phyloP scores from a whole-genome alignment of 2,329 filamentous ascomycete species.

The Neonectria faginata region DNA sequence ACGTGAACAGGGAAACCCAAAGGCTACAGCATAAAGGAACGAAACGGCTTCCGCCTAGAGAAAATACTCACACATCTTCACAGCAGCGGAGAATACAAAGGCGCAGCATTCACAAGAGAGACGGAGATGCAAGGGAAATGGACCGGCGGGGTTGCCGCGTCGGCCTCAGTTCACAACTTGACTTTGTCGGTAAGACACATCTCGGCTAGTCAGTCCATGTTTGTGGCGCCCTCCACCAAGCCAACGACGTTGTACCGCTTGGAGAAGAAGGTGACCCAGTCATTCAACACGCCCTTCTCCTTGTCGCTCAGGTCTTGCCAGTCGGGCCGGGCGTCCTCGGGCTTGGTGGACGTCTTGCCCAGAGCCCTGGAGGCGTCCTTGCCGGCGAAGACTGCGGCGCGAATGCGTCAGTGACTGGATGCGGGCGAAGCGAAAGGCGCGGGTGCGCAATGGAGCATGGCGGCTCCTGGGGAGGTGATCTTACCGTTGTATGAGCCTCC shows the following conservation, averaged over 20 bases:
- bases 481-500: constrained; percentile 88
- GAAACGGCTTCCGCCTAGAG: not conserved
- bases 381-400: constrained; percentile 83
- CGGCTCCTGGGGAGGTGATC: constrained; percentile 42
- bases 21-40: not conserved
- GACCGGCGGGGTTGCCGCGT: not conserved
- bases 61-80: constrained; percentile 25
- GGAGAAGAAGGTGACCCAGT: constrained; percentile 96
- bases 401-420: constrained; percentile 24
- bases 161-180: constrained; percentile 38
- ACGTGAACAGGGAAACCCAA: not conserved
- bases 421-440: not conserved
- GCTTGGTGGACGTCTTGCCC: constrained; percentile 85
- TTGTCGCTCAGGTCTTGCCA: constrained; percentile 88
- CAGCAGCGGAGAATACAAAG: constrained; percentile 38
- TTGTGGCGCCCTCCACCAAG: constrained; percentile 70
- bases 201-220: constrained; percentile 57
- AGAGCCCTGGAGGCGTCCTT: constrained; percentile 96
- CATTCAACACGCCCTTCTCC: constrained; percentile 84
- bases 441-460: not conserved
- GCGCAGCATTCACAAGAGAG: not conserved
- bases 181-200: constrained; percentile 32
- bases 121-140: constrained; percentile 5
- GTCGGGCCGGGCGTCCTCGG: constrained; percentile 83
- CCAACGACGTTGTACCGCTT: constrained; percentile 96